Evolutionary conservation across 2,329 filamentous ascomycete species (phyloP), one percentile per base, ranked within the genome.

Genomic region (Xylariaceae sp.): DNA sequence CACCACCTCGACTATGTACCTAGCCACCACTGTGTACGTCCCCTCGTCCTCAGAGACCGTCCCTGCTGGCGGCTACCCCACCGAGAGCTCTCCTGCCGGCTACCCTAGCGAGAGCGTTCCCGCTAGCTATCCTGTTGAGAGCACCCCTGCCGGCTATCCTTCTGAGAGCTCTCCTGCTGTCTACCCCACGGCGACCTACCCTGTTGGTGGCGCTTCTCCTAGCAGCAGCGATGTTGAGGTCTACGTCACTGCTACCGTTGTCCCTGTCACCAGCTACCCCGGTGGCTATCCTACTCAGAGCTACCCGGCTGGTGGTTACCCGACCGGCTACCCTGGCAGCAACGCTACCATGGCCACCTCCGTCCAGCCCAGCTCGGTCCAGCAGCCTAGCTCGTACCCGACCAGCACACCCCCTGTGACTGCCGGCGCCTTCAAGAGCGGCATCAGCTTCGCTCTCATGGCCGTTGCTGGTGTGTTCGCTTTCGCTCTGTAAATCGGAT

Each of bases 331-430:
- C 58, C 47, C 55, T 6, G 42, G 47, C 32, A 26, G 29, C 41
- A 65, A 60, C 54, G 56, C 57, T 8, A 67, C 64, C 1, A 26
- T 65, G 42, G 41, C 52, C 35, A 61, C 62, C 11, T 49, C 61
- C 3, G 45, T 36, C 40, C 32, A 30, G 51, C 20, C 46, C 13
- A 29, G 8, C 27, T 47, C 37, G 15, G 7, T n/a, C 24, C 5
- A 3, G 3, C 23, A n/a, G n/a, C n/a, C n/a, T n/a, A n/a, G n/a
- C n/a, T 13, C 37, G n/a, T 57, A 53, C 50, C 45, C 50, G 10
- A 56, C 53, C 18, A 30, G 41, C 44, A 46, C 55, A 13, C 24
- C 47, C 0, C 41, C 50, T 47, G 53, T 56, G 30, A 60, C 58
- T 11, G 58, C 37, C 33, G 56, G 33, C 23, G 58, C 55, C 11